Evolutionary conservation across 495 filamentous ascomycete genomes (phyloP).

Genomic region (Platismatia glauca): DNA sequence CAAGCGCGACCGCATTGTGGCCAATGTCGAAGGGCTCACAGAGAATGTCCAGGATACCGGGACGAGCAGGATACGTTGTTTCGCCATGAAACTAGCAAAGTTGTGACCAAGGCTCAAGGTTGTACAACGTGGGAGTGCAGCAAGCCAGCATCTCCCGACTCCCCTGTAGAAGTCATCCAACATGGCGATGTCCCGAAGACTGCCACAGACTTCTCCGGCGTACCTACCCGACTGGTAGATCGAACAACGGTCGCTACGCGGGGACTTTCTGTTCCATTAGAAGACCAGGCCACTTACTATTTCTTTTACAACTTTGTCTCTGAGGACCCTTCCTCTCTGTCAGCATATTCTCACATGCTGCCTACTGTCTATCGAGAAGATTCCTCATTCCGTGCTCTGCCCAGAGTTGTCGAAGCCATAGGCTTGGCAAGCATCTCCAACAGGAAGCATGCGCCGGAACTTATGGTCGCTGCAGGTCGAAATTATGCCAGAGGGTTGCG

Average conservation of each 20-base stretch:
- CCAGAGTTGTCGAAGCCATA: constrained; percentile 40
- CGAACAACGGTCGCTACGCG: constrained; percentile 17
- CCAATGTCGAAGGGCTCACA: constrained; percentile 57
- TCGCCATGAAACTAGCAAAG: constrained; percentile 60
- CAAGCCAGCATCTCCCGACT: constrained; percentile 16
- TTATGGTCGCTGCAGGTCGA: constrained; percentile 34
- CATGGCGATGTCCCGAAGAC: constrained; percentile 15
- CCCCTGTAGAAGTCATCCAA: constrained; percentile 16
- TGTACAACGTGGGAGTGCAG: constrained; percentile 15
- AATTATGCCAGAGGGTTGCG: constrained; percentile 43
- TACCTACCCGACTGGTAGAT: not conserved
- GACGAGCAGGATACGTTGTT: constrained; percentile 63
- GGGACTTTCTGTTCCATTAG: constrained; percentile 23
- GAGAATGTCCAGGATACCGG: constrained; percentile 61
- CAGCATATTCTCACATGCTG: constrained; percentile 25
- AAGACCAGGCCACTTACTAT: constrained; percentile 36
- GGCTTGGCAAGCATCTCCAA: constrained; percentile 44
- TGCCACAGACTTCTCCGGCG: not conserved
- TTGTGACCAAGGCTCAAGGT: constrained; percentile 50
- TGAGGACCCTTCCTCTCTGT: not conserved
- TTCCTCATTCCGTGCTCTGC: constrained; percentile 30
- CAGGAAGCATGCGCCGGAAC: constrained; percentile 28
- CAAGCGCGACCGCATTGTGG: constrained; percentile 55
- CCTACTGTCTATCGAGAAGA: constrained; percentile 15
- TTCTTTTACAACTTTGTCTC: constrained; percentile 29